These are phyloP conservation scores for Capniomyces stellatus DNA, from an alignment of 371 early-diverging fungal species.

Conservation along the genomic window DNA sequence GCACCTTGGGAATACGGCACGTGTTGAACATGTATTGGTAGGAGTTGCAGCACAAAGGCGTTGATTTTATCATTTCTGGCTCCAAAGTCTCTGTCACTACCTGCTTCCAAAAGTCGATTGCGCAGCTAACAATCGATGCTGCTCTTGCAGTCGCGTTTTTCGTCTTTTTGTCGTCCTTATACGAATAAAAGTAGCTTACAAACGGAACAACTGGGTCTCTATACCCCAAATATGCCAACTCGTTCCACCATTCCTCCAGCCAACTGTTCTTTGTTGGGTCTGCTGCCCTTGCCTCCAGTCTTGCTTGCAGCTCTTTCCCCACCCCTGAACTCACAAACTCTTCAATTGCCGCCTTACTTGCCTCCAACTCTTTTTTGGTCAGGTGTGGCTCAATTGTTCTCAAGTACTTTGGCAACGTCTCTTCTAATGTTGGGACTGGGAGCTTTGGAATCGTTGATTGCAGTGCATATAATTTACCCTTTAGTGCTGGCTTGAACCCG, in stretches of 20 bases:
- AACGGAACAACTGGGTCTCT: slow-evolving; percentile 85
- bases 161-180: slow-evolving; percentile 64
- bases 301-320: slow-evolving; percentile 68
- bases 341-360: slow-evolving; percentile 44
- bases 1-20: slow-evolving; percentile 74
- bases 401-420: slow-evolving; percentile 73
- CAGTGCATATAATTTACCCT: slow-evolving; percentile 23
- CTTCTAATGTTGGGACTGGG: slow-evolving; percentile 75
- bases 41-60: slow-evolving; percentile 73
- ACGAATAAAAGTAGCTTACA: slow-evolving; percentile 68
- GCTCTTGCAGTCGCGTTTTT: slow-evolving; percentile 64
- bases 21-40: slow-evolving; percentile 94
- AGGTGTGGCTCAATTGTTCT: slow-evolving; percentile 61
- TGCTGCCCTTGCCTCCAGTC: slow-evolving; percentile 42
- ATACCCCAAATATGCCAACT: slow-evolving; percentile 80
- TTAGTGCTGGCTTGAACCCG: slow-evolving; percentile 1
- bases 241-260: slow-evolving; percentile 95
- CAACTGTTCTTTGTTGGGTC: slow-evolving; percentile 35
- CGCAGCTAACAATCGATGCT: slow-evolving; percentile 70
- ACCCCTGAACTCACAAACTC: slow-evolving; percentile 64
- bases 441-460: slow-evolving; percentile 53
- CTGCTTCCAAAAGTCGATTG: slow-evolving; percentile 64
- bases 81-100: slow-evolving; percentile 61
- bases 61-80: slow-evolving; percentile 64
- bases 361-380: slow-evolving; percentile 47